Evolutionary conservation across 1,284 basidiomycete species (phyloP), one percentile per base, ranked within the genome.

Genomic region (Ustilago esculenta): DNA sequence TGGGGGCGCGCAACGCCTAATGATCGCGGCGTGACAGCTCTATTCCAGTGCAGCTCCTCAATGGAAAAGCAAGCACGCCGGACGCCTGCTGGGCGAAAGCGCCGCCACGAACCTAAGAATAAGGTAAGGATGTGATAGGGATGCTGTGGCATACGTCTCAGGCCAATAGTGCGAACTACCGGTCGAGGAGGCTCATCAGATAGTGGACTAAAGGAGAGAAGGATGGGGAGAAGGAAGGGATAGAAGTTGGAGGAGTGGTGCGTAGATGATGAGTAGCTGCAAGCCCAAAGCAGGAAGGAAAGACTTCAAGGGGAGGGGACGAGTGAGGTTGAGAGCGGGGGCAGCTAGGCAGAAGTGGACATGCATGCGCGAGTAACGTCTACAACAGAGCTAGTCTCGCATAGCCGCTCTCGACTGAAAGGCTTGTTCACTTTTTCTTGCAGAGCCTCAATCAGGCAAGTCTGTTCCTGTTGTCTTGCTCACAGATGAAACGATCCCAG

Each of bases 131-230:
- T 17, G 21, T 18, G n/a, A 18, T 30, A 23, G 23, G 46, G 29
- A n/a, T 36, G 61, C 57, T 53, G 61, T 39, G 54, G 54, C 61
- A 64, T 53, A 34, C 61, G 61, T 64, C 61, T 64, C 61, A 23
- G 47, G 41, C 56, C 43, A 58, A 47, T 14, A 33, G 33, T 34
- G 23, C 23, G 37, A 43, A 29, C 52, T 48, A 51, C 33, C 20
- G 51, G 51, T 52, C 43, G 55, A 60, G 64, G 64, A 67, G 64
- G 64, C 64, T 40, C 64, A 56, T 60, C 57, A 35, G 47, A 52
- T 44, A 45, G 56, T 47, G 44, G 17, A 15, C 15, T 27, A 44
- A 36, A 32, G 25, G 43, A 17, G 43, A 35, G 23, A 44, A 11
- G 14, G 25, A 37, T 35, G 45, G 41, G 27, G 35, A 45, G 47